Conservation (phyloP, 1,139 yeast genomes). For the Hyphopichia pseudoburtonii region DNA sequence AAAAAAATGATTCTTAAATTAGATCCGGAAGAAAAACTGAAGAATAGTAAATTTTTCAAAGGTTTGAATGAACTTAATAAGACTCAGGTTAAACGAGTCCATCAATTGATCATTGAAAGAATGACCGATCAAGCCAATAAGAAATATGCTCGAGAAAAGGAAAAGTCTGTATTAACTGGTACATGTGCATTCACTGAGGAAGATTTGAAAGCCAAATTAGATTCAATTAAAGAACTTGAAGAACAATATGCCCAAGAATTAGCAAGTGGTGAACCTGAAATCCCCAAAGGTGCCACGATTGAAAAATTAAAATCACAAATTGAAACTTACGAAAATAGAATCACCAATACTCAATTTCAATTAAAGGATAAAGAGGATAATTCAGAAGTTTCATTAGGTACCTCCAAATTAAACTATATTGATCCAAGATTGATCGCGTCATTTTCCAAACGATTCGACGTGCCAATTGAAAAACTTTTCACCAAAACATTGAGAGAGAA, state of each 20-base stretch:
- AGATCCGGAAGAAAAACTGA: conserved; percentile 55
- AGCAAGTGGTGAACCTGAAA: conserved; percentile 58
- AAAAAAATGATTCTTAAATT: conserved; percentile 69
- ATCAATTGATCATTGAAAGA: conserved; percentile 53
- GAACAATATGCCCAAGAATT: conserved; percentile 59
- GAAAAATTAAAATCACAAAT: conserved; percentile 77
- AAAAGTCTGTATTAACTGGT: conserved; percentile 53
- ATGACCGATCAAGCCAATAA: conserved; percentile 63
- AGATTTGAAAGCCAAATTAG: conserved; percentile 59
- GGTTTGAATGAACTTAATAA: conserved; percentile 70
- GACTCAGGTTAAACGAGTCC: conserved; percentile 62
- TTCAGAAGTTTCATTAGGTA: conserved; percentile 89
- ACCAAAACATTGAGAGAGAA: conserved; percentile 90
- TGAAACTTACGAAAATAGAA: conserved; percentile 70
- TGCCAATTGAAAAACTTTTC: conserved; percentile 89
- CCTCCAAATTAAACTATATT: conserved; percentile 91
- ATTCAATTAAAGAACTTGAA: conserved; percentile 55
- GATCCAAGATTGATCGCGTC: conserved; percentile 92
- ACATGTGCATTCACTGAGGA: conserved; percentile 24
- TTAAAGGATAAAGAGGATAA: conserved; percentile 91
- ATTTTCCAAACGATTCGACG: conserved; percentile 81
- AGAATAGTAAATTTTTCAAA: conserved; percentile 59
- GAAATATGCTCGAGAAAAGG: conserved; percentile 75
- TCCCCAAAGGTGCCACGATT: conserved; percentile 54
- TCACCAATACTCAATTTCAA: conserved; percentile 66